Conservation (phyloP, 2,329 filamentous ascomycete species). For the Alternaria consortialis region DNA sequence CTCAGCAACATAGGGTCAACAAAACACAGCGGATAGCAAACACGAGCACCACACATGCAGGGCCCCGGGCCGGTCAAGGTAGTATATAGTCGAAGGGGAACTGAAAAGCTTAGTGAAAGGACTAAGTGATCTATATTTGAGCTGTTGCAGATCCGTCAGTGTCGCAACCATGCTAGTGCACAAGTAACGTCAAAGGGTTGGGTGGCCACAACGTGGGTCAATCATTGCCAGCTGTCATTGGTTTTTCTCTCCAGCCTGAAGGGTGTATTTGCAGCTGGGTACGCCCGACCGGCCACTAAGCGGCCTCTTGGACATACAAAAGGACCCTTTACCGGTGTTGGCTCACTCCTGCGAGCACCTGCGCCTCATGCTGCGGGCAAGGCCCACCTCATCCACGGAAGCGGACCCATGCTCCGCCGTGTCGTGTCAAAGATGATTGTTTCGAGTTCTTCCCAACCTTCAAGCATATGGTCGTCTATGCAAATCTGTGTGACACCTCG, state of each 20-base stretch:
- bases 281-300: conserved; percentile 7
- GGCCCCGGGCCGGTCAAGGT: conserved; percentile 17
- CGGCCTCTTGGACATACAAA: conserved; percentile 2
- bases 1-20: conserved; percentile 22
- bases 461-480: background rate
- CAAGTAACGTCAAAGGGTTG: conserved; percentile 16
- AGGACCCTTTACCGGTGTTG: conserved; percentile 9
- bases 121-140: conserved; percentile 38
- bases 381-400: conserved; percentile 15
- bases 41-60: conserved; percentile 32
- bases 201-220: conserved; percentile 30
- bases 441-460: background rate
- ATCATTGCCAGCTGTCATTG: conserved; percentile 13
- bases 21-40: conserved; percentile 29
- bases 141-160: conserved; percentile 38
- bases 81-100: conserved; percentile 18
- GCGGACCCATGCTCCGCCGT: conserved; percentile 19
- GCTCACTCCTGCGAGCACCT: conserved; percentile 15
- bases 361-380: conserved; percentile 24
- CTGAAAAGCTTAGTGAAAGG: conserved; percentile 25
- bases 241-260: conserved; percentile 5
- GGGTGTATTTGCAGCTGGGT: conserved; percentile 6
- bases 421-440: conserved; percentile 5
- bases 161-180: conserved; percentile 31
- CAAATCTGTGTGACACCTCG: background rate